Conservation (phyloP, 768 basidiomycete species). For the Panaeolus cyanescens region DNA sequence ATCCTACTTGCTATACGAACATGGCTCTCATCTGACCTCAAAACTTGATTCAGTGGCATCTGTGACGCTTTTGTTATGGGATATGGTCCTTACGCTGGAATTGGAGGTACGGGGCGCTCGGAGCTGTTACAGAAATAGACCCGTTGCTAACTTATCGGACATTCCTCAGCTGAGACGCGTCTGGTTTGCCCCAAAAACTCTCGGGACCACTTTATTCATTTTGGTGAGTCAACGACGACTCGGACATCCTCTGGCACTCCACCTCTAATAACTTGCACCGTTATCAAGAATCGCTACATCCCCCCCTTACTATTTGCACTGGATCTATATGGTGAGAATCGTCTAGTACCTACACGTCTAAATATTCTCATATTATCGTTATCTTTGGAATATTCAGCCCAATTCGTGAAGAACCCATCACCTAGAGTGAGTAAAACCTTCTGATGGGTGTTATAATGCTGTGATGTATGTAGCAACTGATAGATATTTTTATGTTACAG, state of each 20-base stretch:
- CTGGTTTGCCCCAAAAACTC: constrained; percentile 7
- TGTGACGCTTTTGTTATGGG: background rate
- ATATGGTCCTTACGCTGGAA: background rate
- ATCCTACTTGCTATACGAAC: background rate
- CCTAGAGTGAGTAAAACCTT: background rate
- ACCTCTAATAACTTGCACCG: background rate
- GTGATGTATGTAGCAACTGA: background rate
- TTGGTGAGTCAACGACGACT: constrained; percentile 10
- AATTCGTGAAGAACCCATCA: background rate
- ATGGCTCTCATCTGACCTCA: background rate
- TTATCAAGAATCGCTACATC: constrained; percentile 13
- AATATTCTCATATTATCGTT: background rate
- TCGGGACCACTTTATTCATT: constrained; percentile 12
- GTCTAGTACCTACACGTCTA: background rate
- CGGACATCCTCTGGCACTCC: background rate
- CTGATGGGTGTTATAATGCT: background rate
- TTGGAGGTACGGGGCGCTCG: background rate
- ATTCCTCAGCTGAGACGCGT: constrained; percentile 8
- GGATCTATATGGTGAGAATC: constrained; percentile 13
- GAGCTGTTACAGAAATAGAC: background rate
- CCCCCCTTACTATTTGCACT: constrained; percentile 8
- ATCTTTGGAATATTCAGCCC: background rate
- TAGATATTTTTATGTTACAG: background rate
- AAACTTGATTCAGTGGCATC: background rate
- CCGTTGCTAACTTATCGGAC: background rate